Percentiles rank a stretch among this genome's conserved stretches.
Evolutionary conservation across 495 filamentous ascomycete species (phyloP).

Genomic region (Neurospora sp.): DNA sequence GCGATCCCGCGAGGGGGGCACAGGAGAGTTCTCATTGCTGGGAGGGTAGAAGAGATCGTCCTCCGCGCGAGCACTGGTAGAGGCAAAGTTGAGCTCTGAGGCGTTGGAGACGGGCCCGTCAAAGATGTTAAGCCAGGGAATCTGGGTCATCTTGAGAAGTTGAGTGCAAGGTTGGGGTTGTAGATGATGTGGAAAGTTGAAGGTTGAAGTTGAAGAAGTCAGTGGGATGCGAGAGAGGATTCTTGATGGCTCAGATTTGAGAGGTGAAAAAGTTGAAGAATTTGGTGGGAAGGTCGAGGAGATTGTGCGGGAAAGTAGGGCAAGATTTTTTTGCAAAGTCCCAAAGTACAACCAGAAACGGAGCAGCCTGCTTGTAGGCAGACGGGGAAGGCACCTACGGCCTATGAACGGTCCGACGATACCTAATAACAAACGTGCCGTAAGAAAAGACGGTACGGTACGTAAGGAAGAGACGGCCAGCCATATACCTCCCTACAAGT

Average conservation of each 20-base stretch:
- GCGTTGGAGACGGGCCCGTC: not conserved
- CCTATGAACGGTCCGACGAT: not conserved
- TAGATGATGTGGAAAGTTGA: not conserved
- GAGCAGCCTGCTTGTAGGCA: not conserved
- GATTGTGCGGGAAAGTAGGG: not conserved
- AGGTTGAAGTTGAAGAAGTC: not conserved
- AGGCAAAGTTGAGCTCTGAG: not conserved
- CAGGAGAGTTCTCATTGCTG: not conserved
- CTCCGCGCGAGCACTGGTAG: not conserved
- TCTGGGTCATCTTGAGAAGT: not conserved
- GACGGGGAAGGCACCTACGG: not conserved
- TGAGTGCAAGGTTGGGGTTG: not conserved
- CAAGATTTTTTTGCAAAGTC: not conserved
- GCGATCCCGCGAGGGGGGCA: not conserved
- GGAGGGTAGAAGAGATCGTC: not conserved
- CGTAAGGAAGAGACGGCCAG: not conserved
- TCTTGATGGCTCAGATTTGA: not conserved
- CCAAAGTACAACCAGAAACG: not conserved
- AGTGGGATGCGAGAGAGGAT: not conserved
- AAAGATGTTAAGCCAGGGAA: not conserved
- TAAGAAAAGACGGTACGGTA: no score
- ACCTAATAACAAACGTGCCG: not conserved
- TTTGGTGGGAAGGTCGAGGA: not conserved
- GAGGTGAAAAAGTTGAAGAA: not conserved
- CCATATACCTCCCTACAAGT: not conserved